These are phyloP conservation scores for Jatropha curcas DNA, from an alignment of 345 rosid species.

Conservation along the genomic window DNA sequence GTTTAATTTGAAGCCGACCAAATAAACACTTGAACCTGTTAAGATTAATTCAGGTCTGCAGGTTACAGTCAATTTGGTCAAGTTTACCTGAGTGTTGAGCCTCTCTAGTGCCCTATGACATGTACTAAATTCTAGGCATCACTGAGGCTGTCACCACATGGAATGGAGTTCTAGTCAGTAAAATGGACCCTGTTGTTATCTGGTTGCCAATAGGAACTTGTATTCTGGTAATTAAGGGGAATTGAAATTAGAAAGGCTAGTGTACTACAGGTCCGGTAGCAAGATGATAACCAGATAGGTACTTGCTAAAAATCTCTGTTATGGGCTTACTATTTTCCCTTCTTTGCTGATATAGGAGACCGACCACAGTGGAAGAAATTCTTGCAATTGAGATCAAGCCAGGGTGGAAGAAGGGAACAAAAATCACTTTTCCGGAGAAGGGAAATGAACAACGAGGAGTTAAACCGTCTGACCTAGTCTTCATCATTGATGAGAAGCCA, in stretches of 20 bases:
- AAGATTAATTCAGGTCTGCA: too few species aligned
- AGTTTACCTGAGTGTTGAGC: too few species aligned
- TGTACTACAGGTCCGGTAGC: background rate
- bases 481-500: conserved; percentile 86
- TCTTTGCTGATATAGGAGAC: conserved; percentile 47
- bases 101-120: background rate
- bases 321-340: background rate
- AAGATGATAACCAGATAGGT: background rate
- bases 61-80: too few species aligned
- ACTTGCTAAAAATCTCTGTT: background rate
- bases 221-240: background rate
- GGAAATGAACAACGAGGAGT: conserved; percentile 73
- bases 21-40: too few species aligned
- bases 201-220: background rate
- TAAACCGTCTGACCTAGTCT: conserved; percentile 67
- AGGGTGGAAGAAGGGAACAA: conserved; percentile 93
- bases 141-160: background rate
- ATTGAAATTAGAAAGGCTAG: background rate
- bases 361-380: conserved; percentile 64
- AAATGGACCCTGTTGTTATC: background rate
- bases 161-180: background rate
- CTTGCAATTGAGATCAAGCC: conserved; percentile 77
- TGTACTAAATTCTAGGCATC: background rate
- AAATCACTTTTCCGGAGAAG: conserved; percentile 72
- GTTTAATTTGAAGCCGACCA: too few species aligned